These are phyloP conservation scores for Scytalidium sp. DNA, from an alignment of 2,329 filamentous ascomycete genomes.

Conservation along the genomic window DNA sequence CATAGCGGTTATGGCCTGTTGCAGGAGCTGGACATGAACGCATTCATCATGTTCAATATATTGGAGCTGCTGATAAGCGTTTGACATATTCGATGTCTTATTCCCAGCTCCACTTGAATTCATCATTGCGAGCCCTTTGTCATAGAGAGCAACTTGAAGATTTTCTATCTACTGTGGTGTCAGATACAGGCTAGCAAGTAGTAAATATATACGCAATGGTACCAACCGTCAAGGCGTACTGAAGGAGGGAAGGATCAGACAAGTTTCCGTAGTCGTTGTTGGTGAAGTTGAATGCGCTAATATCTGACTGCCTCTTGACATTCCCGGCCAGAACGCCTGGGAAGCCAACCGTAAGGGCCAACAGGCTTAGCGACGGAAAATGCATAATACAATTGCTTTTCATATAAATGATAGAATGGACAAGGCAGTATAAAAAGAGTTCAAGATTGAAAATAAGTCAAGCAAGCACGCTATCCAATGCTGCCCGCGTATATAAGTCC, in stretches of 20 bases:
- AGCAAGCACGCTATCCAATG: too few species aligned
- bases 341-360: not conserved
- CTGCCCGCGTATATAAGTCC: not conserved
- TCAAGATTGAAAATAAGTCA: too few species aligned
- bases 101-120: constrained; percentile 46
- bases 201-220: not conserved
- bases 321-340: not conserved
- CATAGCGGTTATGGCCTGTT: constrained; percentile 38
- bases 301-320: not conserved
- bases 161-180: constrained; percentile 43
- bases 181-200: not conserved
- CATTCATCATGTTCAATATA: constrained; percentile 55
- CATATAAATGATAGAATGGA: too few species aligned
- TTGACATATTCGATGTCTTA: constrained; percentile 52
- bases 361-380: not conserved
- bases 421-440: too few species aligned
- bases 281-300: not conserved
- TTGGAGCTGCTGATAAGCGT: constrained; percentile 56
- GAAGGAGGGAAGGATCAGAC: constrained; percentile 34
- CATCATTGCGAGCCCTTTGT: constrained; percentile 43
- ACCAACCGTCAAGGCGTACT: constrained; percentile 41
- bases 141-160: constrained; percentile 63
- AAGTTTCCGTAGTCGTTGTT: not conserved
- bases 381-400: too few species aligned
- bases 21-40: constrained; percentile 56